Evolutionary conservation across 352 stramenopile species (phyloP), one percentile per base, ranked within the genome.

Genomic region (Pythium rhizo-oryzae): DNA sequence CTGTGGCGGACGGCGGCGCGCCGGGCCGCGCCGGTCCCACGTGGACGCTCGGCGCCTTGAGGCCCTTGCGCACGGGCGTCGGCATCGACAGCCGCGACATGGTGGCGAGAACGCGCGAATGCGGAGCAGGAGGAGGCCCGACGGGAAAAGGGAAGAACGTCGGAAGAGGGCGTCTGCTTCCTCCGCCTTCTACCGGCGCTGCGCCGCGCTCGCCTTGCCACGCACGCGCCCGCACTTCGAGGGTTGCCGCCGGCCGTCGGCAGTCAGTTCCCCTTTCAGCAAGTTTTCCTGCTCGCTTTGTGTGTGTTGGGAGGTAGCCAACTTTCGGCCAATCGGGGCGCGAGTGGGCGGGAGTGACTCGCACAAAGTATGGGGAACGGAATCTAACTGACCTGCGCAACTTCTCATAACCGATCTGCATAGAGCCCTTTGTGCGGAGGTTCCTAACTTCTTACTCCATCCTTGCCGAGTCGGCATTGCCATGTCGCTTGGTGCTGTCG

Each of bases 1-100:
- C 65, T 4, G 65, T 71, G 12, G 65, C 65, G 8, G 65, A 71
- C n/a, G 65, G 57, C 19, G 65, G 65, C 21, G 65, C 65, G n/a
- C 57, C 51, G 1, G 65, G 65, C 11, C 65, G 65, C 24, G 57
- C 53, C 8, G 65, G 65, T 2, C 65, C 58, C 1, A 71, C 44
- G n/a, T 71, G 65, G 51, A 71, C 65, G 43, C 65, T 71, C 24
- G 65, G 65, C 51, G 65, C 44, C 39, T 66, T 66, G 30, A 71
- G 52, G 5, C 65, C 65, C 33, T 67, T 63, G 41, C 57, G 65
- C 65, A 67, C 44, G 53, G 53, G 65, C 30, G 65, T 58, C 23
- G 57, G 65, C 65, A 58, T 61, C 12, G 63, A 63, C 16, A 71
- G 41, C 9, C 65, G 65, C 57, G 65, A 71, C 65, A 71, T 71